Conservation (phyloP, 208 protist genomes). For the Novymonas esmeraldas region DNA sequence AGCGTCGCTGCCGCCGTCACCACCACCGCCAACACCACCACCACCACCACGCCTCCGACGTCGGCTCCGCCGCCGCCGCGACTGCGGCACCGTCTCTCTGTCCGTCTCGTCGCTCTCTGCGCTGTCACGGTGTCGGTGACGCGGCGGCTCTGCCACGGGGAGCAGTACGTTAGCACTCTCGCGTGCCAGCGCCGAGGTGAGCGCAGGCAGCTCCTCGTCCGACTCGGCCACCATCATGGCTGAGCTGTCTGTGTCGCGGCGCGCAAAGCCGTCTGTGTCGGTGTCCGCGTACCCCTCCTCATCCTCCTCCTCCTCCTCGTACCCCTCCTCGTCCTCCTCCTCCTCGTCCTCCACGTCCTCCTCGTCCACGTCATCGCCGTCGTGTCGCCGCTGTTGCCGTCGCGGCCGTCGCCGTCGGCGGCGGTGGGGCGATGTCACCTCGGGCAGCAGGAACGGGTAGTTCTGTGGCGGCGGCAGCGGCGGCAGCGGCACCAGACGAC, state of each 20-base stretch:
- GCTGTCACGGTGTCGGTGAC: no score
- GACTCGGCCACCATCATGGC: not conserved
- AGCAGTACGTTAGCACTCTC: no score
- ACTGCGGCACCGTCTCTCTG: not conserved
- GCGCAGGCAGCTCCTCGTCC: not conserved
- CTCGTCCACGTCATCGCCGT: slow-evolving; percentile 8
- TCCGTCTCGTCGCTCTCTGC: no score
- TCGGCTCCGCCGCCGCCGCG: not conserved
- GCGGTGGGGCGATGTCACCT: slow-evolving; percentile 7
- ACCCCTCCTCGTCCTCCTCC: no score
- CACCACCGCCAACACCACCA: not conserved
- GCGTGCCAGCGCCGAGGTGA: no score
- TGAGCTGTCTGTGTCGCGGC: not conserved
- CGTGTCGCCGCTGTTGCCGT: not conserved
- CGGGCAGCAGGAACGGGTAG: slow-evolving; percentile 16
- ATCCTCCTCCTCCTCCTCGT: no score
- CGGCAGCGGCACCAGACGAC: slow-evolving; percentile 7
- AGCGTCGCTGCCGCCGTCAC: no score
- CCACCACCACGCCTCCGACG: no score
- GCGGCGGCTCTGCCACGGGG: no score
- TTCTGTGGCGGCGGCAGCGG: slow-evolving; percentile 11
- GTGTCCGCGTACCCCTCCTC: no score
- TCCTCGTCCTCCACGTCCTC: not conserved
- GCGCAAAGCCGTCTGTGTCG: not conserved
- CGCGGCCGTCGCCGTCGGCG: not conserved